These are phyloP conservation scores for Coniochaeta prunicola DNA, from an alignment of 2,329 filamentous ascomycete genomes.

Conservation along the genomic window DNA sequence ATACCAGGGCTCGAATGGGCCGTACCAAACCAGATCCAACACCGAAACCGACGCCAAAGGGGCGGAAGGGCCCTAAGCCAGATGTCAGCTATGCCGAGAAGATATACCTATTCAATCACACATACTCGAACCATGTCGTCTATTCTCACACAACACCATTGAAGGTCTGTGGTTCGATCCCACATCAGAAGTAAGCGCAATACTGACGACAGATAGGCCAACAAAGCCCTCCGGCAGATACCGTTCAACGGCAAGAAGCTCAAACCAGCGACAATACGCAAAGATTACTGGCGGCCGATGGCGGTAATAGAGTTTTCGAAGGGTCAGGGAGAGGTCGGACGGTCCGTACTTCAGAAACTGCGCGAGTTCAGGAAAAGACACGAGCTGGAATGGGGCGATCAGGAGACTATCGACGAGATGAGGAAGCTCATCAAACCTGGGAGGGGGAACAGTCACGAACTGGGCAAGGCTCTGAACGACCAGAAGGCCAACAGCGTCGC, in stretches of 20 bases:
- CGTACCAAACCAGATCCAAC: constrained; percentile 14
- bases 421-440: constrained; percentile 21
- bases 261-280: constrained; percentile 54
- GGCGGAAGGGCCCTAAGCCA: constrained; percentile 8
- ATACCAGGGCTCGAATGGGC: constrained; percentile 8
- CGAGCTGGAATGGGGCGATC: constrained; percentile 50
- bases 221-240: constrained; percentile 27
- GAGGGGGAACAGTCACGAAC: constrained; percentile 24
- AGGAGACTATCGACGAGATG: constrained; percentile 31
- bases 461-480: constrained; percentile 47
- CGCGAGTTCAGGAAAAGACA: constrained; percentile 58
- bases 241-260: constrained; percentile 63
- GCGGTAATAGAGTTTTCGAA: constrained; percentile 51
- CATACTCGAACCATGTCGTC: constrained; percentile 41
- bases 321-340: constrained; percentile 45
- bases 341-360: constrained; percentile 54
- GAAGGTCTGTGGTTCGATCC: constrained; percentile 28
- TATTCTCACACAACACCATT: constrained; percentile 41
- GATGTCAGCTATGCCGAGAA: constrained; percentile 43
- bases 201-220: constrained; percentile 12
- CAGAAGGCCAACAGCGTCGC: constrained; percentile 56
- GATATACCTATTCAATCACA: constrained; percentile 49
- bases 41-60: constrained; percentile 15
- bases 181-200: neutral
- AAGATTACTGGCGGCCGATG: constrained; percentile 60